A percentile compares a stretch with the other conserved stretches of the same genome.
phyloP scores from a whole-genome alignment of 805 yeast genomes.

The Kodamaea laetipori region DNA sequence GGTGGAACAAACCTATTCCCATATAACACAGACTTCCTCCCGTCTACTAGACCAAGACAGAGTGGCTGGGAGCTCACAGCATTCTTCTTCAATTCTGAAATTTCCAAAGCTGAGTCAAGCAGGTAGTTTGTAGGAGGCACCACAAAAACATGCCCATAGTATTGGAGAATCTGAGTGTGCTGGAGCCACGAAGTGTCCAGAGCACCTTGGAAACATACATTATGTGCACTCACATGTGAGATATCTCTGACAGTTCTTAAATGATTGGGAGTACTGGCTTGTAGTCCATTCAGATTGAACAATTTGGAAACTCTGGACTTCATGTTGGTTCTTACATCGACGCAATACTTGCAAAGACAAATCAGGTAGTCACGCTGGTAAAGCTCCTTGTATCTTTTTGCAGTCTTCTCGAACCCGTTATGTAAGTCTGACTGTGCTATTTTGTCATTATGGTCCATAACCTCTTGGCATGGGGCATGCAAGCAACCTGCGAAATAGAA shows the following conservation, averaged over 20 bases:
- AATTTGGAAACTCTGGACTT: not conserved
- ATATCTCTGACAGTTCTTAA: not conserved
- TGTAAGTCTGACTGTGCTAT: conserved; percentile 23
- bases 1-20: conserved; percentile 10
- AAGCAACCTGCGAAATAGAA: conserved; percentile 20
- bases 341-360: conserved; percentile 25
- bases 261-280: not conserved
- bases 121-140: not conserved
- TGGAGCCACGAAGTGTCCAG: not conserved
- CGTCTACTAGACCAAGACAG: conserved; percentile 4
- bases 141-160: not conserved
- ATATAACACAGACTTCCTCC: conserved; percentile 4
- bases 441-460: conserved; percentile 29
- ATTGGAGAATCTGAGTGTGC: not conserved
- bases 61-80: too few species aligned
- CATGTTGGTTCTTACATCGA: conserved; percentile 2
- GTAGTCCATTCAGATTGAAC: conserved; percentile 1
- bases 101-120: not conserved
- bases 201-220: not conserved
- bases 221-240: not conserved
- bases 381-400: conserved; percentile 17
- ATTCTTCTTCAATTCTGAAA: too few species aligned
- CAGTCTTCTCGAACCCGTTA: conserved; percentile 20
- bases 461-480: conserved; percentile 17
- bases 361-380: conserved; percentile 22